Base-by-base conservation (phyloP, 192 early-diverging fungal species). In the Haplosporangium gracile region DNA sequence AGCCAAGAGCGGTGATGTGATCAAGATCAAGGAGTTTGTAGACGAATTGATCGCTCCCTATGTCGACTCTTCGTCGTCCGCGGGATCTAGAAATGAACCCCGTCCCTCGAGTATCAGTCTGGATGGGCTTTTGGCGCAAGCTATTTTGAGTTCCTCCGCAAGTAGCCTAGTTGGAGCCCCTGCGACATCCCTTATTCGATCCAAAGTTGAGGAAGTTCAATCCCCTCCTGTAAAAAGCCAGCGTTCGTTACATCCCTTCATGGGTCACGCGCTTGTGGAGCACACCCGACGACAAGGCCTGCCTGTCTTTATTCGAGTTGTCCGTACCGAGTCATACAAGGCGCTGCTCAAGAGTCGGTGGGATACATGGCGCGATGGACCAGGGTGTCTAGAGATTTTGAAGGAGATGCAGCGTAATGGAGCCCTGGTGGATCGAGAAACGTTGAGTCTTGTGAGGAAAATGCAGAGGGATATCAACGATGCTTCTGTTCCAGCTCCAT, bases 321-420 rank as follows among this genome's bases (percentile, higher is more conserved):
- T 86, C 36, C 78, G 84, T 16, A 86, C 79, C n/a, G 84, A 86
- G 18, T 78, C 79, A 5, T 86, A 81, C 42, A 80, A 78, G 55
- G 79, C 84, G 20, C 63, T 86, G 49, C 43, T 86, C 71, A 77
- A 78, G 75, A 69, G 75, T 77, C 75, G 84, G 7, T 86, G 84
- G 84, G 72, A 81, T 36, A 68, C 45, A 2, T 86, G 75, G 75
- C 74, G 70, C 10, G 84, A 86, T 49, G 79, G 84, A 20, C 65
- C 79, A 2, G 84, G 84, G 20, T 86, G 84, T 69, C 72, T 86
- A 10, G 79, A 78, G 79, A 81, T 86, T 11, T 45, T 86, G 75
- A 80, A 78, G 53, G 79, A 86, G 63, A 86, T 86, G 84, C 84
- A 78, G 68, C 69, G 76, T 5, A 86, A 51, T 57, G 84, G 84